Evolutionary conservation across 2,329 filamentous ascomycete genomes (phyloP), one percentile per base, ranked within the genome.

Genomic region (Aspergillus pseudoviridinutans): DNA sequence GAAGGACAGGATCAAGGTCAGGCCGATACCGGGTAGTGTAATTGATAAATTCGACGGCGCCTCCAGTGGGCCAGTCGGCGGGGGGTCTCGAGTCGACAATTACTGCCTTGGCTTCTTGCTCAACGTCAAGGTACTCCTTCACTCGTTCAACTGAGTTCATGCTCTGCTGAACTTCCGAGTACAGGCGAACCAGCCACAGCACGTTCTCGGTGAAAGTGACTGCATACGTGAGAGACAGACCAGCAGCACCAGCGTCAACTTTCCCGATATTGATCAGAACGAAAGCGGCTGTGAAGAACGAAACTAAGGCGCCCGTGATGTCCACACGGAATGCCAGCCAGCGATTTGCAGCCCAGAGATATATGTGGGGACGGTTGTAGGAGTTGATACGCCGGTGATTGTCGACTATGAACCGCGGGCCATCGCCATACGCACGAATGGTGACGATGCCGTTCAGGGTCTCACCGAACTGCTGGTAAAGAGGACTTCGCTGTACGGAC

Each of bases 91-190:
- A 90, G 58, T 93, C 86, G 55, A 91, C 86, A 44, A 96, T 84
- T 44, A 96, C 80, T 1, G 90, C 82, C 0, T 84, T 80, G 1
- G 94, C 92, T 76, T 99, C 94, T 73, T 97, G 93, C 66, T 97
- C 93, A 1, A 99, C 90, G 49, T 97, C 91, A 38, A 97, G 84
- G 70, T 97, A 99, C 72, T 99, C 94, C 78, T 96, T 95, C 70
- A 99, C 88, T 69, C 94, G 90, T 77, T 99, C 94, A 51, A 97
- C 92, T 2, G 93, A 93, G 76, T 99, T 99, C 94, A 99, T 97
- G 76, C 97, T 97, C 76, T 99, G 94, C 77, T 99, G 94, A 68
- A 97, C 97, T 70, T 90, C 86, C 0, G 92, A 89, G 73, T 99
- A 99, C 14, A 97, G 82, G 50, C 94, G 88, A 29, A 99, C 92